phyloP scores from a whole-genome alignment of 306 rosid species.

The Glycine tomentella region DNA sequence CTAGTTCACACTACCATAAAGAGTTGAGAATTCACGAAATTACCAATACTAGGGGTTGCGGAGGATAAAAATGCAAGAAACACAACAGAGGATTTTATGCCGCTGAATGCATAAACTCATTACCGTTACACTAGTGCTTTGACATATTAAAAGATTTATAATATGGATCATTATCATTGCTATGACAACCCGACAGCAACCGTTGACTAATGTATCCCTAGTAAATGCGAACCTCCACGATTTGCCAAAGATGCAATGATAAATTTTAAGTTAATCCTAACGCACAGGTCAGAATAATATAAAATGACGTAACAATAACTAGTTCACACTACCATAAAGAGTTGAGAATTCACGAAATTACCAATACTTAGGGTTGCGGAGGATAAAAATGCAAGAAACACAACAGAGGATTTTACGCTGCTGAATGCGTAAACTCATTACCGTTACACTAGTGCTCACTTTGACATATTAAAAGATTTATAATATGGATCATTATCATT shows the following conservation, averaged over 20 bases:
- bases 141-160: neutral
- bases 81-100: neutral
- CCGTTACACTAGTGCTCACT: neutral
- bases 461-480: neutral
- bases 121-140: neutral
- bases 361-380: neutral
- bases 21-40: neutral
- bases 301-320: too few relatives aligned
- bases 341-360: neutral
- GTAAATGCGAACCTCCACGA: neutral
- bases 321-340: neutral
- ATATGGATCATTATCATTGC: neutral
- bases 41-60: neutral
- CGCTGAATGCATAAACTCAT: neutral
- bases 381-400: neutral
- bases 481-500: neutral
- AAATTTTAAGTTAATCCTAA: conserved; percentile 14
- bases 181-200: neutral
- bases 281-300: neutral
- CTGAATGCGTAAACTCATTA: neutral
- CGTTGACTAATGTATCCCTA: neutral
- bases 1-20: neutral
- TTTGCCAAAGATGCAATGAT: neutral
- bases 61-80: neutral
- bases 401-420: neutral